Evolutionary conservation across 2,329 filamentous ascomycete genomes (phyloP), one percentile per base, ranked within the genome.

Genomic region (Arthrobotrys conoides): DNA sequence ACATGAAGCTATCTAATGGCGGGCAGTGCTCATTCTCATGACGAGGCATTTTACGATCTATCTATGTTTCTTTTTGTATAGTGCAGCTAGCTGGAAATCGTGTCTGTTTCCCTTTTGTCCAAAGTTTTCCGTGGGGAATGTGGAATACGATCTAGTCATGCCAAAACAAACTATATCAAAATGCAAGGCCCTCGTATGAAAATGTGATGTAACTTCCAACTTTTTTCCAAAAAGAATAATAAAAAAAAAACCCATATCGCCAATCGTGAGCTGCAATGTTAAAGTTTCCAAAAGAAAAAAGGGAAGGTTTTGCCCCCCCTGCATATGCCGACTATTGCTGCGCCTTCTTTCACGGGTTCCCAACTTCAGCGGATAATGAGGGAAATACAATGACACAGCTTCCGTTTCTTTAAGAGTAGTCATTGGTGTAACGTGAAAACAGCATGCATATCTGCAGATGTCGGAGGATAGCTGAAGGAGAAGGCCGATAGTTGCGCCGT

Each of bases 251-350:
- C 18, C 5, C 2, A 57, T 44, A 41, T 55, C 46, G 63, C 46
- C 24, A 67, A 68, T 51, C 64, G 48, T 14, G 33, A 44, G 48
- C 16, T 72, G 27, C 27, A n/a, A 30, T 30, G 27, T 30, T 24
- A 59, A 22, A 66, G 59, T 63, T 46, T 72, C 59, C 69, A 59
- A 36, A 36, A 41, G 33, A 46, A 10, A 53, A 66, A 33, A 65
- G 24, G 27, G 69, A 63, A 65, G 36, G 69, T 65, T 72, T 55
- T 38, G 3, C n/a, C 64, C 69, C 64, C 69, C 69, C 64, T 72
- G 69, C 49, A 65, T 44, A 38, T 46, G 24, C 41, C 44, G 20
- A 44, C 30, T 44, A 2, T 24, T 66, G 69, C 69, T 72, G 69
- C 69, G 69, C 69, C 69, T 30, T 4, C 27, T 51, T 72, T 46